phyloP scores from a whole-genome alignment of 192 early-diverging fungal species.

The Rhizoclosmatium globosum region DNA sequence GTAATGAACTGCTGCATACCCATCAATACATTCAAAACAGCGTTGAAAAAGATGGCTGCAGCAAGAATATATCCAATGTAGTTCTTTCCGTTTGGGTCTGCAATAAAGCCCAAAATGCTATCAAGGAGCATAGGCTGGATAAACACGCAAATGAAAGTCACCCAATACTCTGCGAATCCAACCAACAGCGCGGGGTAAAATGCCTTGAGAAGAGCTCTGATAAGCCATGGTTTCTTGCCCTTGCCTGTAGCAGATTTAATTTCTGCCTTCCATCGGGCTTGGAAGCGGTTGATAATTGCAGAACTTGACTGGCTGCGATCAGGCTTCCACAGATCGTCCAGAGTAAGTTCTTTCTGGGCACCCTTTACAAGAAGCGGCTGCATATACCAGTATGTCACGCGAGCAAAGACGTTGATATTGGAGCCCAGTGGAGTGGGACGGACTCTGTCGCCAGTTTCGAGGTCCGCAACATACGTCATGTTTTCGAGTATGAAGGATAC shows the following conservation, averaged over 20 bases:
- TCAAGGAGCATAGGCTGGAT: slow-evolving; percentile 33
- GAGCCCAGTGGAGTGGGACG: slow-evolving; percentile 36
- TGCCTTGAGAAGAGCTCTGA: slow-evolving; percentile 30
- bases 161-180: slow-evolving; percentile 23
- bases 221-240: slow-evolving; percentile 2
- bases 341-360: slow-evolving; percentile 9
- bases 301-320: slow-evolving; percentile 27
- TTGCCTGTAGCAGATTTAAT: neutral
- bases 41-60: slow-evolving; percentile 20
- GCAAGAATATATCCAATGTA: slow-evolving; percentile 36
- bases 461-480: slow-evolving; percentile 29
- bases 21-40: slow-evolving; percentile 24
- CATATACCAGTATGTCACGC: slow-evolving; percentile 44
- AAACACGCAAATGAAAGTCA: slow-evolving; percentile 30
- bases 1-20: slow-evolving; percentile 35
- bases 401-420: slow-evolving; percentile 44
- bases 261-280: slow-evolving; percentile 27
- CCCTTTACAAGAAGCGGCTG: slow-evolving; percentile 33
- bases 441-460: neutral
- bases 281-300: slow-evolving; percentile 17
- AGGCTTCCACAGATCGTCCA: slow-evolving; percentile 40
- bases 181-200: slow-evolving; percentile 20
- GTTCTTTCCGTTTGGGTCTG: neutral
- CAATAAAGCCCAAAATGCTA: slow-evolving; percentile 27
- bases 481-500: slow-evolving; percentile 36